A percentile compares a stretch with the other conserved stretches of the same genome.
Conservation (phyloP, 192 early-diverging fungal species). For the Backusella australiensis region DNA sequence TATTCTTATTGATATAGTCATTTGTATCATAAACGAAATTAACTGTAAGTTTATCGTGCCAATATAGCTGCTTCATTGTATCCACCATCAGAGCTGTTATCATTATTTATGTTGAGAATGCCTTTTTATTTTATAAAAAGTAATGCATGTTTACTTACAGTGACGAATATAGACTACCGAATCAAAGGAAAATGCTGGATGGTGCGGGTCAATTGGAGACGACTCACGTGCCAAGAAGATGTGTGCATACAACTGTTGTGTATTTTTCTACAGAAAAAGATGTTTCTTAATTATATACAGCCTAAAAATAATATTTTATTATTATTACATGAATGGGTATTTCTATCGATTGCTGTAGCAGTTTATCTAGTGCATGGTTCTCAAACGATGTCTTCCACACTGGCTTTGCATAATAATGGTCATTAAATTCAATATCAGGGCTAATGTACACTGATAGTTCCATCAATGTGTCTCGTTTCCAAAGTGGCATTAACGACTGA, state of each 20-base stretch:
- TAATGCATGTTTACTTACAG: slow-evolving; percentile 31
- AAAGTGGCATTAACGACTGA: slow-evolving; percentile 23
- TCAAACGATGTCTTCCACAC: slow-evolving; percentile 44
- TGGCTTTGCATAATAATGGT: slow-evolving; percentile 38
- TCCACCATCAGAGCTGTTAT: background rate
- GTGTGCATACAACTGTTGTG: slow-evolving; percentile 56
- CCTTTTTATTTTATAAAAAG: background rate
- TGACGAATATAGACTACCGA: slow-evolving; percentile 49
- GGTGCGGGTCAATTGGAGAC: slow-evolving; percentile 39
- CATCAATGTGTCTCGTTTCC: slow-evolving; percentile 31
- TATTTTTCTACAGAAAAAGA: slow-evolving; percentile 32
- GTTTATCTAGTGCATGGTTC: background rate
- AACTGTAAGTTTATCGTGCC: slow-evolving; percentile 76
- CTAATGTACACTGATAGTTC: slow-evolving; percentile 48
- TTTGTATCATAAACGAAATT: slow-evolving; percentile 50
- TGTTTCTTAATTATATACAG: background rate
- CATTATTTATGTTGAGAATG: background rate
- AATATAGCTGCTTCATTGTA: slow-evolving; percentile 42
- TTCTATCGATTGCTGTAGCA: background rate
- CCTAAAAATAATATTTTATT: background rate
- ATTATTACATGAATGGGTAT: slow-evolving; percentile 10
- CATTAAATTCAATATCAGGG: slow-evolving; percentile 40
- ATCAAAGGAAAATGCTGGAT: slow-evolving; percentile 35
- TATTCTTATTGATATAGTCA: slow-evolving; percentile 41
- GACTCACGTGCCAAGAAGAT: slow-evolving; percentile 49